These are phyloP conservation scores for Pichia membranifaciens DNA, from an alignment of 805 yeast species.

Conservation along the genomic window DNA sequence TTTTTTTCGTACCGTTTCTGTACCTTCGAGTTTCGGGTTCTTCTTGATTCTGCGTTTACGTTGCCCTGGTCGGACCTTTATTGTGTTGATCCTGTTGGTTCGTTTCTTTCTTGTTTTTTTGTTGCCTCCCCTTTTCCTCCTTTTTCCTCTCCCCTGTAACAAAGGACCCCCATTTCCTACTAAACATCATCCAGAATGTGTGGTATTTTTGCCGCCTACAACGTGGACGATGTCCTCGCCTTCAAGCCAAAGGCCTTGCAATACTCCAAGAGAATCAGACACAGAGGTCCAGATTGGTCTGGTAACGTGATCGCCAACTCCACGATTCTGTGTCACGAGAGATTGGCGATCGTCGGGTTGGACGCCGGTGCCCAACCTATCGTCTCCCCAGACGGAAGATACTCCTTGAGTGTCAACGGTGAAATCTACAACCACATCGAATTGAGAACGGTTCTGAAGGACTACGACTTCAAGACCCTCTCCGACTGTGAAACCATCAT, in stretches of 20 bases:
- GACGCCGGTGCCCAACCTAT: conserved; percentile 99
- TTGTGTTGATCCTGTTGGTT: too few species aligned
- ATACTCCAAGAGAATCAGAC: conserved; percentile 88
- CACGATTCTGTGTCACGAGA: conserved; percentile 88
- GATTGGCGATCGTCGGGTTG: conserved; percentile 95
- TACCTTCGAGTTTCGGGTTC: background rate
- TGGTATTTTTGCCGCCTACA: conserved; percentile 94
- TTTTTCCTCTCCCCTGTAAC: background rate
- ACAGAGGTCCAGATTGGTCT: conserved; percentile 99
- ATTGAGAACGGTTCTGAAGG: conserved; percentile 67
- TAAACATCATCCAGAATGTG: conserved; percentile 53
- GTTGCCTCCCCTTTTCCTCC: background rate
- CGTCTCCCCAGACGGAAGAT: conserved; percentile 67
- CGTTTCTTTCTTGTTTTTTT: background rate
- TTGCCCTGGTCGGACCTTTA: background rate
- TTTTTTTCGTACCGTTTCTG: too few species aligned
- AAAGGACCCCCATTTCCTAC: background rate
- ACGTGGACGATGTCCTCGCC: conserved; percentile 68
- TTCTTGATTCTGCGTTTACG: background rate
- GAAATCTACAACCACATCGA: conserved; percentile 97
- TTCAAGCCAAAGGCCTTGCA: conserved; percentile 88
- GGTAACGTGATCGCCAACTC: conserved; percentile 77
- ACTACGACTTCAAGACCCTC: conserved; percentile 75
- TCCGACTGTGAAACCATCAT: conserved; percentile 98
- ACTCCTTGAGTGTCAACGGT: conserved; percentile 85